Conservation (phyloP, 108 stramenopile genomes). For the Cyclotella cryptica region DNA sequence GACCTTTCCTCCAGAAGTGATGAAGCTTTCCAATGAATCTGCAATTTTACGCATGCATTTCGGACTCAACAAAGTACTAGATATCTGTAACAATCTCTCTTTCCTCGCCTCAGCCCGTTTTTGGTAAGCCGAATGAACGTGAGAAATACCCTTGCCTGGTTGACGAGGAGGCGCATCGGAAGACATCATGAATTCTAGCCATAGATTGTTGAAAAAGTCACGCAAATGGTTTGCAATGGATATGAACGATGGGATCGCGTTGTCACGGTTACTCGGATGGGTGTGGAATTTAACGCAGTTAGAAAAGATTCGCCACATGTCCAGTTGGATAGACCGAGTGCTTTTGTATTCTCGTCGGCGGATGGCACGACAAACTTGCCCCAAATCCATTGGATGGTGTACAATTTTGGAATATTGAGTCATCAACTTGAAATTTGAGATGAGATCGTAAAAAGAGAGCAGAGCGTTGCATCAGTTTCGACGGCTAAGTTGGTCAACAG, state of each 20-base stretch:
- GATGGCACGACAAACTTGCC: constrained; percentile 79
- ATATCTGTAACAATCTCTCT: constrained; percentile 67
- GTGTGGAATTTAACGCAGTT: constrained; percentile 91
- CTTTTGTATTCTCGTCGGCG: constrained; percentile 75
- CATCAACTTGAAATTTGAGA: constrained; percentile 54
- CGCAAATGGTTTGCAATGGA: constrained; percentile 84
- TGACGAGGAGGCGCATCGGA: constrained; percentile 66
- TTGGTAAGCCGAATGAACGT: constrained; percentile 56
- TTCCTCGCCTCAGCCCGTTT: constrained; percentile 66
- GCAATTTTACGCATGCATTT: constrained; percentile 59
- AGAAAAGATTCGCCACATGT: constrained; percentile 90
- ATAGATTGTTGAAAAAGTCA: constrained; percentile 87
- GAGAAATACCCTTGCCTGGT: constrained; percentile 51
- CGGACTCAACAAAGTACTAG: constrained; percentile 63
- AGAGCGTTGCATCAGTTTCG: neutral
- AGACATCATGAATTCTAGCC: constrained; percentile 86
- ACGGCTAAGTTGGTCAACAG: neutral
- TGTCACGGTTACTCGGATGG: constrained; percentile 76
- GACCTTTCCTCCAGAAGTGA: constrained; percentile 70
- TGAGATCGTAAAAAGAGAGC: constrained; percentile 1
- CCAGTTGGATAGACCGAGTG: constrained; percentile 76
- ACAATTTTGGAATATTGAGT: constrained; percentile 81
- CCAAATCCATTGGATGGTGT: constrained; percentile 84
- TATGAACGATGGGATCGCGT: constrained; percentile 83
- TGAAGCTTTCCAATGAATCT: constrained; percentile 55